These are phyloP conservation scores for Coniella lustricola DNA, from an alignment of 2,329 filamentous ascomycete species.

Conservation along the genomic window DNA sequence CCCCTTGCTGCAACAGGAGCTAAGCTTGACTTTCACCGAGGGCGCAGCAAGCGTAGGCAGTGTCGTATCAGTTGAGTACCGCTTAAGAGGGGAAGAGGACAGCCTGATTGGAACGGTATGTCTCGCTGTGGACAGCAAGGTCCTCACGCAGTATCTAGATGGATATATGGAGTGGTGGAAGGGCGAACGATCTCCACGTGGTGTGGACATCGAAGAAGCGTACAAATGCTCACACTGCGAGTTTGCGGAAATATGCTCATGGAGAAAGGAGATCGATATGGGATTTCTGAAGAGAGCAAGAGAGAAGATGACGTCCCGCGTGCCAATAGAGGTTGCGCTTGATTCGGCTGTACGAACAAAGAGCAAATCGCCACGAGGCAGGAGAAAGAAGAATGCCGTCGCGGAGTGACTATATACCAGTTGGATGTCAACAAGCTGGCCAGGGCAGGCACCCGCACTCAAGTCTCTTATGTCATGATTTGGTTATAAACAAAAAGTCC, in stretches of 20 bases:
- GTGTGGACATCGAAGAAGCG: slow-evolving; percentile 76
- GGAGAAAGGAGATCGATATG: slow-evolving; percentile 65
- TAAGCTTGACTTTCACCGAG: slow-evolving; percentile 45
- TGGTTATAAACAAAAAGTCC: too few species aligned
- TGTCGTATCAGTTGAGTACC: slow-evolving; percentile 48
- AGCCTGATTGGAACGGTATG: slow-evolving; percentile 47
- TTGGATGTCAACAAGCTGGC: neutral
- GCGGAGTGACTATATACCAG: neutral
- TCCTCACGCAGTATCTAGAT: slow-evolving; percentile 58
- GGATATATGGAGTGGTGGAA: slow-evolving; percentile 83
- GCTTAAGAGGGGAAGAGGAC: slow-evolving; percentile 41
- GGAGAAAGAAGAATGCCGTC: slow-evolving; percentile 6
- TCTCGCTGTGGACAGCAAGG: slow-evolving; percentile 58
- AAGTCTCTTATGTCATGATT: too few species aligned
- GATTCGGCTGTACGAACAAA: neutral
- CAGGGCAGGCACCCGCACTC: too few species aligned
- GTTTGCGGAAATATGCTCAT: slow-evolving; percentile 71
- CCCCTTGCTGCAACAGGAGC: slow-evolving; percentile 37
- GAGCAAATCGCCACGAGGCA: neutral
- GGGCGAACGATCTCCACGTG: slow-evolving; percentile 62
- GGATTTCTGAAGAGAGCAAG: slow-evolving; percentile 31
- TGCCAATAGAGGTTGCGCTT: neutral
- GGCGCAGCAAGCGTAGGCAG: slow-evolving; percentile 41
- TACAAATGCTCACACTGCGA: slow-evolving; percentile 85
- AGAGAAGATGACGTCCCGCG: slow-evolving; percentile 8